These are phyloP conservation scores for Barnettozyma populi DNA, from an alignment of 805 yeast genomes.

Conservation along the genomic window DNA sequence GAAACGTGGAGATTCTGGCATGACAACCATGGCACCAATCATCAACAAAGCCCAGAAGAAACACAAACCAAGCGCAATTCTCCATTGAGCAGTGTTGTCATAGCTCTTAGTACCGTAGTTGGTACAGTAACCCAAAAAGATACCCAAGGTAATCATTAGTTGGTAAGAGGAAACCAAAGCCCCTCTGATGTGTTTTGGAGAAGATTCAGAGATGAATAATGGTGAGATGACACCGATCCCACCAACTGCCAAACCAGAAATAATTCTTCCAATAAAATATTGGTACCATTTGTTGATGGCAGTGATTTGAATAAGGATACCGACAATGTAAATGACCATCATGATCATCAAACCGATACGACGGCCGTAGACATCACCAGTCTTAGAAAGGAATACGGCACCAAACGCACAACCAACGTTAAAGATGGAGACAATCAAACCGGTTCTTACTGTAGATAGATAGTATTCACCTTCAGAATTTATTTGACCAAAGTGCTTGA, in stretches of 20 bases:
- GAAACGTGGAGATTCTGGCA: constrained; percentile 74
- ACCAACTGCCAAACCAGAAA: constrained; percentile 78
- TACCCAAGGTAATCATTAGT: constrained; percentile 65
- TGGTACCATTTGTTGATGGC: constrained; percentile 56
- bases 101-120: constrained; percentile 57
- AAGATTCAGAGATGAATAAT: constrained; percentile 61
- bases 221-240: constrained; percentile 73
- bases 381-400: constrained; percentile 52
- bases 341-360: constrained; percentile 56
- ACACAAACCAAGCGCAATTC: constrained; percentile 61
- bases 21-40: constrained; percentile 37
- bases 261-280: constrained; percentile 59
- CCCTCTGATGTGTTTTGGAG: constrained; percentile 71
- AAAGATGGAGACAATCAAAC: constrained; percentile 55
- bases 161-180: constrained; percentile 66
- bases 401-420: constrained; percentile 76
- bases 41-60: constrained; percentile 40
- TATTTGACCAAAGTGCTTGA: constrained; percentile 48
- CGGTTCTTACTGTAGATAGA: constrained; percentile 49
- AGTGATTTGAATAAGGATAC: constrained; percentile 63
- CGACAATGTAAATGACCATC: constrained; percentile 60
- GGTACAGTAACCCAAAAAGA: constrained; percentile 70
- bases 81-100: constrained; percentile 71
- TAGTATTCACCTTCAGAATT: constrained; percentile 37
- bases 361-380: constrained; percentile 64